Evolutionary conservation across 805 yeast genomes (phyloP), one percentile per base, ranked within the genome.

Genomic region (Suhomyces kilbournensis): DNA sequence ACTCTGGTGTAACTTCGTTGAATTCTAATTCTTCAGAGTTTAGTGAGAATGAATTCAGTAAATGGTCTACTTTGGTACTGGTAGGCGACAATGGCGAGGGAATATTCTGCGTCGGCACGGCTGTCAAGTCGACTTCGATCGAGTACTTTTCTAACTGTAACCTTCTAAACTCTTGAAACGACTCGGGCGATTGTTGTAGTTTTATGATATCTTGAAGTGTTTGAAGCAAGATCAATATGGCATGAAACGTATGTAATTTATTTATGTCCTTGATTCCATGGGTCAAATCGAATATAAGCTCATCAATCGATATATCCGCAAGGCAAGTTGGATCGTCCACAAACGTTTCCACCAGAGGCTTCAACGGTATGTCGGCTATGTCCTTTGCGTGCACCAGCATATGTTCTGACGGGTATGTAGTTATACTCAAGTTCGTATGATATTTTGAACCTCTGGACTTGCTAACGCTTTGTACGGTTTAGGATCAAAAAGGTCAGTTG

Each of bases 331-430:
- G 78, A 26, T 66, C 76, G 57, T 75, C 78, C 35, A 66, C 70
- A 60, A 75, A 74, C 15, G 79, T 73, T 56, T 72, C 74, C 46
- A 63, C 68, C 4, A 69, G 64, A 19, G 65, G 64, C 51, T 74
- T 74, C 53, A 74, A 66, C 45, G 73, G 76, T 23, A 74, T 61
- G 28, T 73, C 78, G 12, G 50, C 46, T 14, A 34, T 34, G 35
- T 49, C 28, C 40, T 48, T 48, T 15, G 46, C 14, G 15, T 40
- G 28, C 25, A 28, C 30, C 50, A 48, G 42, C 12, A 19, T 38
- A 19, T 10, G 17, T 17, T 17, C 14, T 17, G n/a, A 3, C n/a
- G 14, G 42, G n/a, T 38, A 17, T 19, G 14, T 38, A 22, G 25
- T 38, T 38, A 38, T 17, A 5, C 14, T 19, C 20, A 23, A 38